Evolutionary conservation across 805 yeast species (phyloP).

Genomic region (Saturnispora hagleri): DNA sequence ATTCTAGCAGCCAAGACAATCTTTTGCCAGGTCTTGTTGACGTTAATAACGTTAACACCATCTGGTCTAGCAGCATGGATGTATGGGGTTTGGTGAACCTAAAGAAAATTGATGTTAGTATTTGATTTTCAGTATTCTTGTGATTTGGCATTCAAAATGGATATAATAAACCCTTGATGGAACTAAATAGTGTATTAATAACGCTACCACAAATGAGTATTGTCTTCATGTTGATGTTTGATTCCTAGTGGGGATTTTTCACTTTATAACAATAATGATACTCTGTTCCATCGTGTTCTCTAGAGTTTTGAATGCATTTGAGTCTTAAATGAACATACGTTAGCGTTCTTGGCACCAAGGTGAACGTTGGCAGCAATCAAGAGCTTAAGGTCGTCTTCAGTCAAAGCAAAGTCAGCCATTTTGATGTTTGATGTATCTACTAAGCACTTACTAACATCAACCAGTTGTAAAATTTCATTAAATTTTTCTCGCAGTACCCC

Average conservation of each 20-base stretch:
- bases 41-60: slow-evolving; percentile 97
- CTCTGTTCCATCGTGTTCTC: not conserved
- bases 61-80: slow-evolving; percentile 98
- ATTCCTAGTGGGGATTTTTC: not conserved
- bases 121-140: not conserved
- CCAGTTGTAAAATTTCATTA: slow-evolving; percentile 3
- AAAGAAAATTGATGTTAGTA: slow-evolving; percentile 15
- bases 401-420: slow-evolving; percentile 35
- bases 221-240: not conserved
- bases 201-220: not conserved
- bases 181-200: not conserved
- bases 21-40: slow-evolving; percentile 99
- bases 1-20: slow-evolving; percentile 99
- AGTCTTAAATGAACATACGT: slow-evolving; percentile 49
- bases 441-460: slow-evolving; percentile 1
- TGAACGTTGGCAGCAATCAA: slow-evolving; percentile 99
- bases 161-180: not conserved
- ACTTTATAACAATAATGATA: not conserved
- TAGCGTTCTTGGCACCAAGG: slow-evolving; percentile 99
- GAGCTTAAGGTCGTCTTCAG: slow-evolving; percentile 98
- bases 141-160: not conserved
- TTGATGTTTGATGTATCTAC: slow-evolving; percentile 13
- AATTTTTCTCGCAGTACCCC: slow-evolving; percentile 3
- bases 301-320: not conserved
- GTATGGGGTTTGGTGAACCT: slow-evolving; percentile 95